A percentile compares a stretch with the other conserved stretches of the same genome.
phyloP scores from a whole-genome alignment of 2,329 filamentous ascomycete species.

The Colletotrichum tropicale region DNA sequence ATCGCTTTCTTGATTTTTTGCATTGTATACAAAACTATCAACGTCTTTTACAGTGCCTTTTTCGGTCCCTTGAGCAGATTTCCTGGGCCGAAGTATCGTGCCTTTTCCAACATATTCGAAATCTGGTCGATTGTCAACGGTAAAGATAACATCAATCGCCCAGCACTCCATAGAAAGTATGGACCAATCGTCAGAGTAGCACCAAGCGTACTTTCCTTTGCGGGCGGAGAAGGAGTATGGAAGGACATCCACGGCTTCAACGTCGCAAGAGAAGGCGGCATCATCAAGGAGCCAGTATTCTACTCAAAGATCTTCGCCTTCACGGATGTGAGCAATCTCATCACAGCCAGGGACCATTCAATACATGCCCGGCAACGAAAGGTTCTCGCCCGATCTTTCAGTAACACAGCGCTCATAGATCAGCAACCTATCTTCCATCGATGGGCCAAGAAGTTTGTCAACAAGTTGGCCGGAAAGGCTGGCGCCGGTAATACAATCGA shows the following conservation, averaged over 20 bases:
- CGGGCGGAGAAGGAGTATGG: background rate
- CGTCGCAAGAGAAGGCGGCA: background rate
- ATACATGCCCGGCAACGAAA: background rate
- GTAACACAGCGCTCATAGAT: background rate
- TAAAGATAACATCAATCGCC: background rate
- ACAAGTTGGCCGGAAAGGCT: background rate
- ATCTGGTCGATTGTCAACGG: background rate
- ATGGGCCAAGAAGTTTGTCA: background rate
- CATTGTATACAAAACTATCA: background rate
- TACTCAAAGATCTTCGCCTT: background rate
- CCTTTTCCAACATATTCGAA: background rate
- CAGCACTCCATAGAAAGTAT: background rate
- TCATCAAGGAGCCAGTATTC: background rate
- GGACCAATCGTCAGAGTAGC: background rate
- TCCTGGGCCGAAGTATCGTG: background rate
- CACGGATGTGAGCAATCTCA: background rate
- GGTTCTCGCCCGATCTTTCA: background rate
- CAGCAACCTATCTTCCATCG: background rate
- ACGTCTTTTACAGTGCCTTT: background rate
- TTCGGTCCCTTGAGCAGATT: background rate
- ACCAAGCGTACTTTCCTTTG: background rate
- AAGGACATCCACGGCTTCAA: background rate
- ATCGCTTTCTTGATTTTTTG: background rate
- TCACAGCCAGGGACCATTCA: background rate
- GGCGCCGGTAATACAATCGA: background rate